Evolutionary conservation across 108 stramenopile genomes (phyloP).

Genomic region (Fragilaria crotonensis): DNA sequence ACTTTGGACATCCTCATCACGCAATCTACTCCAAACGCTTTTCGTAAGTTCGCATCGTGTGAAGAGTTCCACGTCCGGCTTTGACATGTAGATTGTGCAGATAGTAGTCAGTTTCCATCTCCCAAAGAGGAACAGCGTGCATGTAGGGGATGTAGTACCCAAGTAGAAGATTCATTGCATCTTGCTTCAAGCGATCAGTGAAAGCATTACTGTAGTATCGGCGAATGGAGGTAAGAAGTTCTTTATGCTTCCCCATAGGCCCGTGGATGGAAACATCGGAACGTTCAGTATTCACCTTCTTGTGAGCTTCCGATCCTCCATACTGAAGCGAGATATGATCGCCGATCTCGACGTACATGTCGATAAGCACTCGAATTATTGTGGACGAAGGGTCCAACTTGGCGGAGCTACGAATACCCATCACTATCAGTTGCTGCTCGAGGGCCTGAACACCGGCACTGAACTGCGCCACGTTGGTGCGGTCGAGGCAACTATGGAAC

Average conservation of each 20-base stretch:
- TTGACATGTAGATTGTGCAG: constrained; percentile 81
- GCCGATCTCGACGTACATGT: constrained; percentile 96
- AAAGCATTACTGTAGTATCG: constrained; percentile 98
- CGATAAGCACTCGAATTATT: constrained; percentile 87
- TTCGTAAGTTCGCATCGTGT: constrained; percentile 67
- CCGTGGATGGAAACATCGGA: constrained; percentile 61
- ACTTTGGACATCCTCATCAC: constrained; percentile 18
- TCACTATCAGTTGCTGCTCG: constrained; percentile 85
- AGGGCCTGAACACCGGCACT: constrained; percentile 91
- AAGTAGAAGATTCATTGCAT: constrained; percentile 97
- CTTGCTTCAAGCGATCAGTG: constrained; percentile 94
- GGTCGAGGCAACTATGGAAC: constrained; percentile 71
- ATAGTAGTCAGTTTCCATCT: constrained; percentile 85
- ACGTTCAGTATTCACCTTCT: constrained; percentile 78
- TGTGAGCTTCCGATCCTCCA: constrained; percentile 98
- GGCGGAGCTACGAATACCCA: constrained; percentile 81
- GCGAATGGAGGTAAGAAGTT: constrained; percentile 91
- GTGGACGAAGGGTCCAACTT: constrained; percentile 82
- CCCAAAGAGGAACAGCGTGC: constrained; percentile 76
- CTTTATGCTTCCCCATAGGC: constrained; percentile 88
- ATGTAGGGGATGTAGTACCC: constrained; percentile 82
- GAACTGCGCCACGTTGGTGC: constrained; percentile 98
- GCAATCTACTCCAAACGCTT: constrained; percentile 59
- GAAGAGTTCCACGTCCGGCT: constrained; percentile 42
- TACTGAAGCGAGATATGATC: constrained; percentile 97